Evolutionary conservation across 768 basidiomycete genomes (phyloP), one percentile per base, ranked within the genome.

Genomic region (Fibroporia radiculosa): DNA sequence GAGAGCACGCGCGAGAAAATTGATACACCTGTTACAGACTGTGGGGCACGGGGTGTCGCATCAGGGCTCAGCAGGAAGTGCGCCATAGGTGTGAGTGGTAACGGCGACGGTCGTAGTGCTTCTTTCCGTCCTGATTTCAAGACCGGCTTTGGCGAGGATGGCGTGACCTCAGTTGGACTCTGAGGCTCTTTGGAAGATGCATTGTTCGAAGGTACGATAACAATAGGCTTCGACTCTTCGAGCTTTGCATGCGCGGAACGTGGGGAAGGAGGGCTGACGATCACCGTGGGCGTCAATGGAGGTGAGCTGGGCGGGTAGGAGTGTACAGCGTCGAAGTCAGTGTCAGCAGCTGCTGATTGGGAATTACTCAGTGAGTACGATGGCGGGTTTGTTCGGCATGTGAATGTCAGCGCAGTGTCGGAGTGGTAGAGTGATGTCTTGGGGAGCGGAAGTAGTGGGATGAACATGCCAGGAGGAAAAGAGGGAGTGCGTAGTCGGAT

Each of bases 401-500:
- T 51, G 35, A 70, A 67, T 16, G 56, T 55, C 6, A 70, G 52
- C 8, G 65, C 66, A 10, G 59, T 59, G 3, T 61, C 61, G 18
- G 55, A 42, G 41, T 61, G 53, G 44, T 63, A 60, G 1, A 58
- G 58, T 0, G 61, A 66, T 6, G 54, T 51, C 18, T 56, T 46
- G 3, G 62, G 61, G 1, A 65, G 50, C 11, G 68, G 66, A 3
- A 54, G 44, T 36, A 71, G 58, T 7, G 64, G 48, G 31, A 71
- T 64, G 49, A 61, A 66, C 26, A 61, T 51, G 19, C 43, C 67
- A 11, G 76, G 80, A 0, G 84, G 82, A 50, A 88, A 89, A 3
- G 70, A 54, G 0, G 88, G 87, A 2, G 84, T 67, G 27, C 83
- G 75, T 20, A 91, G 65, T 32, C 82, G 82, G 48, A 91, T 78